These are phyloP conservation scores for Trichoderma pleuroti DNA, from an alignment of 2,329 filamentous ascomycete species.

Conservation along the genomic window DNA sequence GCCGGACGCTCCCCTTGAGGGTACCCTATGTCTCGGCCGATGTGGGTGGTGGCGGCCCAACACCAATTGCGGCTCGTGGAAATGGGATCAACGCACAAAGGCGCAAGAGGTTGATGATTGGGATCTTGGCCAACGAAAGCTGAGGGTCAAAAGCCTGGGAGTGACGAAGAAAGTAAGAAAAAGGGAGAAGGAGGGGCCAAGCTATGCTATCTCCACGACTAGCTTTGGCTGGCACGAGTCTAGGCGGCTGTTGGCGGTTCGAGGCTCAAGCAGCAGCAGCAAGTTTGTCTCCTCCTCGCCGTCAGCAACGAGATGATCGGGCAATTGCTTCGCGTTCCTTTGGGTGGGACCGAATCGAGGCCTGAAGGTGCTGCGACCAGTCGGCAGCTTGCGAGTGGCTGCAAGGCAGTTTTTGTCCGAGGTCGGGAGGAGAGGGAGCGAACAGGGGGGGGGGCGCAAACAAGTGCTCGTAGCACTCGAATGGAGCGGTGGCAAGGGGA, in stretches of 20 bases:
- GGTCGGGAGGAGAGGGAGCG: slow-evolving; percentile 5
- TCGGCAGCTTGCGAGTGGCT: slow-evolving; percentile 16
- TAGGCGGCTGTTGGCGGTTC: background rate
- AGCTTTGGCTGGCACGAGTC: slow-evolving; percentile 6
- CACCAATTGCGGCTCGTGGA: slow-evolving; percentile 16
- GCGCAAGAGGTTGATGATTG: background rate
- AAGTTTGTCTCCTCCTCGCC: background rate
- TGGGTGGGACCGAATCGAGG: slow-evolving; percentile 2
- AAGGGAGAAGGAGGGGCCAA: background rate
- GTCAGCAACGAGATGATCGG: background rate
- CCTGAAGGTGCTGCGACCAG: slow-evolving; percentile 2
- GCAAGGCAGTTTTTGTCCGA: slow-evolving; percentile 12
- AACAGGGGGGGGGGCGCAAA: background rate
- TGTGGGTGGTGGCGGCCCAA: slow-evolving; percentile 20
- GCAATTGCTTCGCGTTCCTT: background rate
- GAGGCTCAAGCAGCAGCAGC: slow-evolving; percentile 1
- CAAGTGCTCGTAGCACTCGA: background rate
- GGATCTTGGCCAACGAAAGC: background rate
- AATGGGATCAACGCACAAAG: background rate
- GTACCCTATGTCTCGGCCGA: slow-evolving; percentile 46
- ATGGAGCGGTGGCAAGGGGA: background rate
- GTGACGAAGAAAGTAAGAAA: background rate
- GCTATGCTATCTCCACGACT: background rate
- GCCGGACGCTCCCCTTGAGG: slow-evolving; percentile 56
- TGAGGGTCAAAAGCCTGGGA: background rate